phyloP scores from a whole-genome alignment of 345 rosid genomes.

The Populus tremula region DNA sequence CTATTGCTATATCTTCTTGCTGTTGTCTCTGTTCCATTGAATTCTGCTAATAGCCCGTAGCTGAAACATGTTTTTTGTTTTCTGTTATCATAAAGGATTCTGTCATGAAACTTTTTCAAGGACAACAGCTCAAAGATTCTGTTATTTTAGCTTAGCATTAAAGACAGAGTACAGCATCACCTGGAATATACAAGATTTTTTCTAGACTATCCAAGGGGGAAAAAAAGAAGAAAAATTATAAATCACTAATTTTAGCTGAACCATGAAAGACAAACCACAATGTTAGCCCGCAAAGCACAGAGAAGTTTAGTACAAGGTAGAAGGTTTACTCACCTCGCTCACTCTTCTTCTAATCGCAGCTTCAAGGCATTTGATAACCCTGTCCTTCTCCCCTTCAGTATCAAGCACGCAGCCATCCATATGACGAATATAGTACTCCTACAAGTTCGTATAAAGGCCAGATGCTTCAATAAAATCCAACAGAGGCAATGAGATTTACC shows the following conservation, averaged over 20 bases:
- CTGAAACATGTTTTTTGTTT: background rate
- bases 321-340: constrained; percentile 60
- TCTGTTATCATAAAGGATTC: background rate
- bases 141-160: background rate
- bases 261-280: background rate
- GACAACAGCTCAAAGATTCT: background rate
- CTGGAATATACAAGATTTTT: background rate
- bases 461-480: background rate
- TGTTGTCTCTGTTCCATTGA: background rate
- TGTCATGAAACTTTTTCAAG: background rate
- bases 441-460: constrained; percentile 5
- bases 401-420: constrained; percentile 90
- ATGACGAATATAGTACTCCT: constrained; percentile 90
- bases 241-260: background rate
- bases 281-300: background rate
- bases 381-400: constrained; percentile 76
- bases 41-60: background rate
- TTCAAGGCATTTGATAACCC: constrained; percentile 83
- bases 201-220: background rate
- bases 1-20: background rate
- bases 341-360: constrained; percentile 87
- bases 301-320: background rate
- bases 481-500: background rate
- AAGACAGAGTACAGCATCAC: background rate
- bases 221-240: background rate